phyloP scores from a whole-genome alignment of 805 yeast species.

The Lipomyces yamadae region DNA sequence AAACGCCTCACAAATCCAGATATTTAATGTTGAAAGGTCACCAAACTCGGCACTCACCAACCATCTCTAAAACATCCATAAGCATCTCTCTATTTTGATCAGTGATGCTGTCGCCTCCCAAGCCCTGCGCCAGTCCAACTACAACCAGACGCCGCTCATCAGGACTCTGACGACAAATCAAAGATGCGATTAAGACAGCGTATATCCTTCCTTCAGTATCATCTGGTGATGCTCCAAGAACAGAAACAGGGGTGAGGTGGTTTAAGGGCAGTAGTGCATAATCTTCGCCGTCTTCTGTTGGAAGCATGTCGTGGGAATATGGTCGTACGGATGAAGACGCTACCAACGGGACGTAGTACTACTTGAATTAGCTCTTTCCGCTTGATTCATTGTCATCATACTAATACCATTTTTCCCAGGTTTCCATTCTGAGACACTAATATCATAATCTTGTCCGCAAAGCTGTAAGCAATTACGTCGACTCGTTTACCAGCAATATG shows the following conservation, averaged over 20 bases:
- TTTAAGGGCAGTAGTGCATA: slow-evolving; percentile 29
- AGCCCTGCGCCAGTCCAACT: slow-evolving; percentile 23
- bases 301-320: slow-evolving; percentile 16
- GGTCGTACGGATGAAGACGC: slow-evolving; percentile 23
- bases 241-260: slow-evolving; percentile 30
- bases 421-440: slow-evolving; percentile 27
- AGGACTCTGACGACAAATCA: slow-evolving; percentile 30
- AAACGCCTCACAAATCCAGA: not conserved
- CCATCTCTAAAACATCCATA: slow-evolving; percentile 29
- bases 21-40: not conserved
- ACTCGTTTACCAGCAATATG: slow-evolving; percentile 23
- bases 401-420: slow-evolving; percentile 33
- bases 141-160: slow-evolving; percentile 33
- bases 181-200: slow-evolving; percentile 33
- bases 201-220: slow-evolving; percentile 32
- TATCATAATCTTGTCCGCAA: slow-evolving; percentile 34
- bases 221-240: slow-evolving; percentile 28
- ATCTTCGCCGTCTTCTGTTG: slow-evolving; percentile 19
- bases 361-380: not conserved
- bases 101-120: not conserved
- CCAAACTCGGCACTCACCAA: slow-evolving; percentile 30
- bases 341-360: slow-evolving; percentile 33
- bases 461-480: slow-evolving; percentile 30
- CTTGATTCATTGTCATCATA: not conserved
- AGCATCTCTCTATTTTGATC: slow-evolving; percentile 11